Percentiles rank a stretch among this genome's conserved stretches.
Conservation (phyloP, 1,284 basidiomycete species). For the Lentinula novae-zelandiae region DNA sequence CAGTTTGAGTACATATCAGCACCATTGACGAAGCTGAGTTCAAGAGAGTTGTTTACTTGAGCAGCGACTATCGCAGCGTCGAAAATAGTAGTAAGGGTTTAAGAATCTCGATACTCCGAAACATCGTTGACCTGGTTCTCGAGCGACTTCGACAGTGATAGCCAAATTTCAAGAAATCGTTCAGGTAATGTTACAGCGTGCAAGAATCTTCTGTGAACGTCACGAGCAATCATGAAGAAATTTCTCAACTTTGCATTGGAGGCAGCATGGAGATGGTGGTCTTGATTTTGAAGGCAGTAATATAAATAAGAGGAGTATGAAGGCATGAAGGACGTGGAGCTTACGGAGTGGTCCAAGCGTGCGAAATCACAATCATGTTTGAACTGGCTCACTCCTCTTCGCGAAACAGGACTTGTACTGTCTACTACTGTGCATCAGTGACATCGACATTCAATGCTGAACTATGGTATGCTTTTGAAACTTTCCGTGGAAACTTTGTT, state of each 20-base stretch:
- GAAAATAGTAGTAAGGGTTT: background rate
- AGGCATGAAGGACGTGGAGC: too few relatives aligned
- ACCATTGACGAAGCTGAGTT: background rate
- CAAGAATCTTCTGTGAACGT: background rate
- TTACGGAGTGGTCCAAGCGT: too few relatives aligned
- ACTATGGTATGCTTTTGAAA: too few relatives aligned
- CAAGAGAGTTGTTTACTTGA: background rate
- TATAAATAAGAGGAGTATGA: too few relatives aligned
- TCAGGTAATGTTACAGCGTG: background rate
- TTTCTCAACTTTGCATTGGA: background rate
- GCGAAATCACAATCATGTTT: too few relatives aligned
- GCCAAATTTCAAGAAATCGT: background rate
- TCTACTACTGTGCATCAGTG: too few relatives aligned
- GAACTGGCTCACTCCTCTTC: too few relatives aligned
- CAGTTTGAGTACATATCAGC: background rate
- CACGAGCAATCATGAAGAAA: background rate
- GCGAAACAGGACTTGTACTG: too few relatives aligned
- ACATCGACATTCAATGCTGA: too few relatives aligned
- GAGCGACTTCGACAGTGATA: background rate
- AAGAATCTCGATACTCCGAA: background rate
- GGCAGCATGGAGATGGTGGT: background rate
- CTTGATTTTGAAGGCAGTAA: background rate
- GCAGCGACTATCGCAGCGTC: background rate
- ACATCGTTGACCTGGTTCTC: background rate
- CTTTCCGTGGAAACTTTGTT: too few relatives aligned